Percentiles rank a stretch among this genome's conserved stretches.
Conservation (phyloP, 257 asterid species). For the Coffea canephora region DNA sequence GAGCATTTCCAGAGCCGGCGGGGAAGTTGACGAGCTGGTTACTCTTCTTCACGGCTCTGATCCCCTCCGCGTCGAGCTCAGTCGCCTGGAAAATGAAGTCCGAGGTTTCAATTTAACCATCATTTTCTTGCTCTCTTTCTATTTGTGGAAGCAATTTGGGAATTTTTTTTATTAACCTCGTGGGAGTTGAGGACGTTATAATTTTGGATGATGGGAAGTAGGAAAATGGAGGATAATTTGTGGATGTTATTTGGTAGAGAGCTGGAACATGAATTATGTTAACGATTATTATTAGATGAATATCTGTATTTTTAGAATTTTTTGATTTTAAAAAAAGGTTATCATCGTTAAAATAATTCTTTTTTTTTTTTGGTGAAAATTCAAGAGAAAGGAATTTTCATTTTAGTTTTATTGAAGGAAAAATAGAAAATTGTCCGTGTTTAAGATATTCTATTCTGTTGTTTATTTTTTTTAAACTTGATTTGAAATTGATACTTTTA, state of each 20-base stretch:
- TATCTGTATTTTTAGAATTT: too few relatives aligned
- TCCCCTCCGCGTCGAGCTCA: conserved; percentile 83
- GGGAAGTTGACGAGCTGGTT: conserved; percentile 59
- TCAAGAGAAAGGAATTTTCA: background rate
- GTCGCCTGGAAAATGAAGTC: conserved; percentile 79
- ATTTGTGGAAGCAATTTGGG: background rate
- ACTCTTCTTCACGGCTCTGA: conserved; percentile 77
- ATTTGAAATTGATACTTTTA: too few relatives aligned
- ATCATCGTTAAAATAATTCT: too few relatives aligned
- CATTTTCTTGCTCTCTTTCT: background rate
- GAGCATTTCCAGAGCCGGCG: conserved; percentile 35
- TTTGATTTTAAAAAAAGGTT: too few relatives aligned
- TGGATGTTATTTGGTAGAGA: background rate
- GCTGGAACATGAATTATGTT: background rate
- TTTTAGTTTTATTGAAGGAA: background rate
- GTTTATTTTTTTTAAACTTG: background rate
- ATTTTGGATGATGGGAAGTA: background rate
- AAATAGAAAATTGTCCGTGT: background rate
- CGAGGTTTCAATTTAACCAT: conserved; percentile 46
- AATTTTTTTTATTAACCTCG: background rate
- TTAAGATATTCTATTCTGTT: too few relatives aligned
- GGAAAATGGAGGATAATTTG: background rate
- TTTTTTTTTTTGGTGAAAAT: background rate
- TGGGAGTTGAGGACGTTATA: background rate
- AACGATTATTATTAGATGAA: too few relatives aligned